Base-by-base conservation (phyloP, 805 yeast genomes). In the Myxozyma vanderwaltii region DNA sequence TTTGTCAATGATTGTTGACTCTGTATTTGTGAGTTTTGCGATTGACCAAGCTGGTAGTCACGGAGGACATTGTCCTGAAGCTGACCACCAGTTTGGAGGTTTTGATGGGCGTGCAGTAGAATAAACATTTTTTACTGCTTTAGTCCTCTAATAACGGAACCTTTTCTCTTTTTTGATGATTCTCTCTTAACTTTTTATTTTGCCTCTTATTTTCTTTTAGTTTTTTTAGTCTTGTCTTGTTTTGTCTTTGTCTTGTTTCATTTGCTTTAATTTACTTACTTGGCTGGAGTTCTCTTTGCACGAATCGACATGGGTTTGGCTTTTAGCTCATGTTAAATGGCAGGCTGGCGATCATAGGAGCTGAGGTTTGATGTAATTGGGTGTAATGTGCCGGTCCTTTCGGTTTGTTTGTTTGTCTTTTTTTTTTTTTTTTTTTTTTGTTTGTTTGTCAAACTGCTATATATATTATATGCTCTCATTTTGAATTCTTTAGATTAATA, bases 11-110 rank as follows among this genome's bases (percentile, higher is more conserved):
- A 59, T 67, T 49, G 68, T 67, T 29, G 69, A 67, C 38, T 47
- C 70, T 13, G 31, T 56, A 19, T 73, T 67, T 47, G 73, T 76
- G n/a, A 72, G 72, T 63, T 73, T 66, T 59, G 75, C 71, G 15
- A 65, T 76, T 7, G 75, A 75, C 51, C 67, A 67, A 48, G 59
- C 66, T 27, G 68, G 66, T 56, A 58, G 61, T 56, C 64, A 63
- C 44, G 67, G 70, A 10, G 68, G 66, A 46, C 70, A 67, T 54
- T 65, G 77, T 58, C 49, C 63, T 49, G 69, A 72, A 57, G 73
- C 77, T 39, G 67, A 68, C 61, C 44, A 62, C 50, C 63, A 61
- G 48, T 64, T 58, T 49, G 68, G 68, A 12, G 62, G 64, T 36
- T 17, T 29, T 31, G 35, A 17, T 13, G 50, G 39, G 24, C 39